A percentile compares a stretch with the other conserved stretches of the same genome.
Evolutionary conservation across 2,329 filamentous ascomycete genomes (phyloP).

Genomic region (Westerdykella sp.): DNA sequence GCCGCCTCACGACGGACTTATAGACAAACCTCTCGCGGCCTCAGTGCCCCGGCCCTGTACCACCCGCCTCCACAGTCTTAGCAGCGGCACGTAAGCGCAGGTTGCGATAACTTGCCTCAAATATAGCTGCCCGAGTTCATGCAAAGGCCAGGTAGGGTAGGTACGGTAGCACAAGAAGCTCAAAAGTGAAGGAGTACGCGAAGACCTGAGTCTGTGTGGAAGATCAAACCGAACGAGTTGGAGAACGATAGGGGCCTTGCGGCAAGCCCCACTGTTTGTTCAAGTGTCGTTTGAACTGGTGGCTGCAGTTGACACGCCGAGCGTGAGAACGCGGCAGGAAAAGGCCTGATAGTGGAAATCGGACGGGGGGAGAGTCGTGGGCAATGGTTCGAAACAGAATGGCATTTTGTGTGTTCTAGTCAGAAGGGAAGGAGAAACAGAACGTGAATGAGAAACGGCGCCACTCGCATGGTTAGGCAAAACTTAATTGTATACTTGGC

Average conservation of each 20-base stretch:
- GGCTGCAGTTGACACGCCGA: slow-evolving; percentile 8
- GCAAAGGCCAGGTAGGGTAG: slow-evolving; percentile 4
- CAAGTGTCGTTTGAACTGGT: slow-evolving; percentile 1
- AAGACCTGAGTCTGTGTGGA: slow-evolving; percentile 3
- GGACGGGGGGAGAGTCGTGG: neutral
- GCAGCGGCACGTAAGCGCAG: no score
- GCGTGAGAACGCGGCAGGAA: neutral
- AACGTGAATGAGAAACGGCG: neutral
- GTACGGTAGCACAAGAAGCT: slow-evolving; percentile 1
- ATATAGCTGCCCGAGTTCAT: slow-evolving; percentile 8
- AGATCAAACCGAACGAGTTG: slow-evolving; percentile 17
- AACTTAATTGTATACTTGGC: no score
- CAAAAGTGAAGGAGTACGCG: slow-evolving; percentile 9
- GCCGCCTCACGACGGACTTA: no score
- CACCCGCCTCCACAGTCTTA: no score
- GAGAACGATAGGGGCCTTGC: slow-evolving; percentile 10
- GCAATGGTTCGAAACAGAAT: neutral
- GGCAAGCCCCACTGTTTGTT: slow-evolving; percentile 6
- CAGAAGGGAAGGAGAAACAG: neutral
- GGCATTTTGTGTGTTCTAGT: neutral
- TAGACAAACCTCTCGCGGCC: no score
- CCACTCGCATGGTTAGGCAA: no score
- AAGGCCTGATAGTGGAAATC: neutral
- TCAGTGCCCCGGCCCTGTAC: no score
- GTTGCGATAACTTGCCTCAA: slow-evolving; percentile 7